Evolutionary conservation across 2,329 filamentous ascomycete species (phyloP), one percentile per base, ranked within the genome.

Genomic region (Fusarium piperis): DNA sequence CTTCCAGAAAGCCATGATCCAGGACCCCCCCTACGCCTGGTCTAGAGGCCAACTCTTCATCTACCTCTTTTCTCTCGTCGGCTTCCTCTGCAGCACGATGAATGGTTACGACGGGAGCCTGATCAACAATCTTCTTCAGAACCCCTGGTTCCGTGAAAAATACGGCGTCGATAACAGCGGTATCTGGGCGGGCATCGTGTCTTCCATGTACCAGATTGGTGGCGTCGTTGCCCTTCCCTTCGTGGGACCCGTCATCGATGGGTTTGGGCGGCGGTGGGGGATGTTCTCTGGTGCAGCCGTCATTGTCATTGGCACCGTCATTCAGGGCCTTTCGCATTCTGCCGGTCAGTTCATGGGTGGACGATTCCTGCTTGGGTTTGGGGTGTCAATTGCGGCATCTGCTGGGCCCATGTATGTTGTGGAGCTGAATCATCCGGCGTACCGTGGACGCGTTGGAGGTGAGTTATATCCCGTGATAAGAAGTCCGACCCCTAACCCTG

Each of bases 331-430:
- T 41, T 41, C 39, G 39, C 39, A 41, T 65, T 0, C 52, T 75
- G 48, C 41, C 76, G 15, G 39, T 4, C 82, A 83, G 52, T 83
- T 85, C n/a, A 79, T 85, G 39, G 82, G 83, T 8, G 87, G 86
- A 3, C 84, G 87, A 26, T 89, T 90, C 69, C 77, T 89, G 5
- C 84, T 90, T 0, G 88, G 88, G 18, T 89, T 90, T 59, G 83
- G 83, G 16, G 81, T 84, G 7, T 80, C 81, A 13, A 82, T 83
- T 58, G 80, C 80, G 23, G 81, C 79, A 1, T 81, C 81, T 1
- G 79, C 81, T 6, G 82, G 81, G 6, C 82, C 82, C 2, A 81
- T 79, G 1, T 83, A 83, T 53, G 81, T 82, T 7, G 77, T 82
- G 11, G 87, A 89, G 74, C 81, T 89, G 75, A 84, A 87, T 0